Evolutionary conservation across 2,329 filamentous ascomycete genomes (phyloP).

Genomic region (Metarhizium rileyi): DNA sequence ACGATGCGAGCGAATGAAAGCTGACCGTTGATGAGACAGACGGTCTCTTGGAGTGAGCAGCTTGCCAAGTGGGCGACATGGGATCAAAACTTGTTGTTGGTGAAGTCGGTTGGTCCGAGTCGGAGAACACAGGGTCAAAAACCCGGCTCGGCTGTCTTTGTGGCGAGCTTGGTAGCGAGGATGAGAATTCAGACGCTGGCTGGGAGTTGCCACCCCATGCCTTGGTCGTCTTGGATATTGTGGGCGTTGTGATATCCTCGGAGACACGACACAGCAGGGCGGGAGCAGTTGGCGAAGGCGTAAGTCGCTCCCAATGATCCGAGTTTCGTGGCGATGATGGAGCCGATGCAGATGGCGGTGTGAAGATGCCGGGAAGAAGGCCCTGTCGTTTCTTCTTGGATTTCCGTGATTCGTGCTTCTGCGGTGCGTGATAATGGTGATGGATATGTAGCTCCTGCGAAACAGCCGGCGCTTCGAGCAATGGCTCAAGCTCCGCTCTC

Average conservation of each 20-base stretch:
- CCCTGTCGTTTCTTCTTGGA: conserved; percentile 64
- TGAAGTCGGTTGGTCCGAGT: conserved; percentile 65
- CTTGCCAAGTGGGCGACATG: conserved; percentile 47
- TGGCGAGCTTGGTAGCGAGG: conserved; percentile 75
- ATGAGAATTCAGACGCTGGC: conserved; percentile 58
- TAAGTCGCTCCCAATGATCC: conserved; percentile 27
- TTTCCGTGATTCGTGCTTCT: conserved; percentile 51
- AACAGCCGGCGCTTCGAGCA: conserved; percentile 23
- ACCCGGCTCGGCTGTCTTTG: conserved; percentile 62
- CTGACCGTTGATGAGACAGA: conserved; percentile 47
- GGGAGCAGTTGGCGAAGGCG: conserved; percentile 28
- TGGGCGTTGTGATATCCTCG: conserved; percentile 39
- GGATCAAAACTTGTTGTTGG: conserved; percentile 70
- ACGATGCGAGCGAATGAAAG: conserved; percentile 28
- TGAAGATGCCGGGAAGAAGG: conserved; percentile 51
- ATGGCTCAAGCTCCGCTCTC: conserved; percentile 58
- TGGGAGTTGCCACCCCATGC: conserved; percentile 40
- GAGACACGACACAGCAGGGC: conserved; percentile 32
- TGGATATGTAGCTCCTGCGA: conserved; percentile 84
- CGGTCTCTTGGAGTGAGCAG: conserved; percentile 42
- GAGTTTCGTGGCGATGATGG: conserved; percentile 28
- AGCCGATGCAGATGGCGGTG: conserved; percentile 35
- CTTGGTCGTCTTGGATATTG: conserved; percentile 31
- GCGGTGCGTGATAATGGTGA: conserved; percentile 76
- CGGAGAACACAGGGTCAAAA: conserved; percentile 58